Evolutionary conservation across 352 stramenopile species (phyloP).

Genomic region (Globisporangium lucens): DNA sequence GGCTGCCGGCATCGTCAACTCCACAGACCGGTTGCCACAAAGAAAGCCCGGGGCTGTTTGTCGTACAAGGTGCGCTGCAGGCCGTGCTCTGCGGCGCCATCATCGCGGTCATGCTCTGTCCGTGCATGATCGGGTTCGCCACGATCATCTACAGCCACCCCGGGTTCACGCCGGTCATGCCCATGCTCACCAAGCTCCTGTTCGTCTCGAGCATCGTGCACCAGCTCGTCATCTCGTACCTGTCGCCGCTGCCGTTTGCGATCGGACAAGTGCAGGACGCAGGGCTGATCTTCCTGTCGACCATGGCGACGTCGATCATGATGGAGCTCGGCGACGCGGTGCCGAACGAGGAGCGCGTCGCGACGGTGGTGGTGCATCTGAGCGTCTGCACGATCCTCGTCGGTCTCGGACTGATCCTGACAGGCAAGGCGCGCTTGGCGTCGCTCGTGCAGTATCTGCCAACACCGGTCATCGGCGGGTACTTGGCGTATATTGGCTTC

Average conservation of each 20-base stretch:
- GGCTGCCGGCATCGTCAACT: background rate
- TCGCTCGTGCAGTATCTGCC: constrained; percentile 95
- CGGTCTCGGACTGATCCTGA: constrained; percentile 88
- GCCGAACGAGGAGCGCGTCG: constrained; percentile 58
- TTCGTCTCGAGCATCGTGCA: constrained; percentile 93
- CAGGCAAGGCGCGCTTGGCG: constrained; percentile 88
- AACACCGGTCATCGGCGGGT: constrained; percentile 94
- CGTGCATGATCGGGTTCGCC: constrained; percentile 84
- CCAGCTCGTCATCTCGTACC: constrained; percentile 90
- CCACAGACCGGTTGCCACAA: background rate
- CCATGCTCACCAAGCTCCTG: constrained; percentile 89
- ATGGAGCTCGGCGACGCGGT: constrained; percentile 55
- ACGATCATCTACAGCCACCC: constrained; percentile 93
- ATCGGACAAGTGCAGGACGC: constrained; percentile 97
- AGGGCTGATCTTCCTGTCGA: constrained; percentile 94
- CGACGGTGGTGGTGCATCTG: constrained; percentile 93
- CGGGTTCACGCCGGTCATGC: constrained; percentile 46
- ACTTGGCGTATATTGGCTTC: constrained; percentile 96
- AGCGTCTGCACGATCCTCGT: constrained; percentile 87
- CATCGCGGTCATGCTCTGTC: constrained; percentile 74
- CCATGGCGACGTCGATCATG: constrained; percentile 92
- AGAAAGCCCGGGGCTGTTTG: background rate
- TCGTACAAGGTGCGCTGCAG: constrained; percentile 48
- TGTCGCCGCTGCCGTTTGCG: constrained; percentile 93
- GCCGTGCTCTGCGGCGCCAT: constrained; percentile 84